Conservation (phyloP, 371 early-diverging fungal species). For the Mucor lusitanicus region DNA sequence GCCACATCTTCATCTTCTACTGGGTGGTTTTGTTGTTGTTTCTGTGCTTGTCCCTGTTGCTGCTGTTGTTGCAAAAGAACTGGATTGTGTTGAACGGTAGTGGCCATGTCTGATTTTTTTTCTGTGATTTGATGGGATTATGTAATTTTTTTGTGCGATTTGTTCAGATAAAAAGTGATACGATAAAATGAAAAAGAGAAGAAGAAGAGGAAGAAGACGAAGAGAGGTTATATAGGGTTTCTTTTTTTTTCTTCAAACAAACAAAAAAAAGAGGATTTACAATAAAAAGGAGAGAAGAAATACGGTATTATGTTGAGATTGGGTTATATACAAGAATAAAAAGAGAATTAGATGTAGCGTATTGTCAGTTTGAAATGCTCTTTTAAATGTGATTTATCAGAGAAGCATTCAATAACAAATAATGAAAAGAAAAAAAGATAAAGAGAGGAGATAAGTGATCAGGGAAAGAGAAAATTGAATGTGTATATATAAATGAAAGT, state of each 20-base stretch:
- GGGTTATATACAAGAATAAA: neutral
- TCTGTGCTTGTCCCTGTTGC: constrained; percentile 2
- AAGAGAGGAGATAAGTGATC: neutral
- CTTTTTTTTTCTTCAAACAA: neutral
- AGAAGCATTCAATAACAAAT: neutral
- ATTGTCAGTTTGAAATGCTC: neutral
- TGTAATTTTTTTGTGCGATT: neutral
- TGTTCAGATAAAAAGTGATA: neutral
- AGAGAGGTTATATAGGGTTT: neutral
- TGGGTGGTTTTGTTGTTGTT: neutral
- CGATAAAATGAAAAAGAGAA: neutral
- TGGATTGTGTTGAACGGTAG: constrained; percentile 19
- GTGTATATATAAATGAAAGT: neutral
- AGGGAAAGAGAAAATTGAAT: neutral
- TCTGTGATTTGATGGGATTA: constrained; percentile 1
- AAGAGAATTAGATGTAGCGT: neutral
- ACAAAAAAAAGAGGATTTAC: constrained; percentile 9
- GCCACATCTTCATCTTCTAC: constrained; percentile 29
- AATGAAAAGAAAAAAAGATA: neutral
- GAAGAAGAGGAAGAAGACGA: neutral
- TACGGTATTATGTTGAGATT: neutral
- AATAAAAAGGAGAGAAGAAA: constrained; percentile 2
- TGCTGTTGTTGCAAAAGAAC: constrained; percentile 12
- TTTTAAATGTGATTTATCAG: neutral
- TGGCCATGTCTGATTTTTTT: constrained; percentile 10